phyloP scores from a whole-genome alignment of 352 stramenopile genomes.

The Phytophthora meadii region DNA sequence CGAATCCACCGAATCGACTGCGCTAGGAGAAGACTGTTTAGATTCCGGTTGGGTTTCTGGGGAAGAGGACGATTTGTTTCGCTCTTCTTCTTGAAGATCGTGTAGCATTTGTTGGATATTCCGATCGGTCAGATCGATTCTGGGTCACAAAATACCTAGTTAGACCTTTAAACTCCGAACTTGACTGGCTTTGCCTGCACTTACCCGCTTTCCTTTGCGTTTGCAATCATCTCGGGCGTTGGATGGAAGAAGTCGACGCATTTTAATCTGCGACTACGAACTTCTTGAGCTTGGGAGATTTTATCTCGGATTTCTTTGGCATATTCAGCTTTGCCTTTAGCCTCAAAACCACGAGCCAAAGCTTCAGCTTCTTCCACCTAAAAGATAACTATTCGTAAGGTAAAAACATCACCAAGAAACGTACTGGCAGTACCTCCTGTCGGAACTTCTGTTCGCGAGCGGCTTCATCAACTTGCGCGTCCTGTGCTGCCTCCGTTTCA shows the following conservation, averaged over 20 bases:
- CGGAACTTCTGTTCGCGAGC: slow-evolving; percentile 56
- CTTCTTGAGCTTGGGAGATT: slow-evolving; percentile 59
- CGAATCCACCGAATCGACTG: slow-evolving; percentile 64
- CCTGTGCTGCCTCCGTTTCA: slow-evolving; percentile 17
- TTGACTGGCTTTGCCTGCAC: not conserved
- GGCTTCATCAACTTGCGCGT: slow-evolving; percentile 28
- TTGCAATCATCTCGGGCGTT: slow-evolving; percentile 77
- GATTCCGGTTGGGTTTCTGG: slow-evolving; percentile 19
- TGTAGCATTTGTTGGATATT: slow-evolving; percentile 84
- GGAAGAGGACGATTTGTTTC: slow-evolving; percentile 36
- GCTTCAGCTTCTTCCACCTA: slow-evolving; percentile 74
- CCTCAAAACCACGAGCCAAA: slow-evolving; percentile 72
- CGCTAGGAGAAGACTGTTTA: slow-evolving; percentile 16
- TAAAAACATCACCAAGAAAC: too few species aligned
- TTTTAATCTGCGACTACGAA: slow-evolving; percentile 55
- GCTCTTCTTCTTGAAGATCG: slow-evolving; percentile 80
- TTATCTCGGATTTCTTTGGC: slow-evolving; percentile 72
- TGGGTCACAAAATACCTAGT: slow-evolving; percentile 20
- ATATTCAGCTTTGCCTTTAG: slow-evolving; percentile 64
- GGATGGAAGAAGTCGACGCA: slow-evolving; percentile 83
- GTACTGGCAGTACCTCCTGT: slow-evolving; percentile 47
- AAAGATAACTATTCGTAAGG: too few species aligned
- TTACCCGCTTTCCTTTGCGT: slow-evolving; percentile 80
- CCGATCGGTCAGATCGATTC: slow-evolving; percentile 79
- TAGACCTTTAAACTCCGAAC: not conserved